Percentiles rank a stretch among this genome's conserved stretches.
These are phyloP conservation scores for Citrus medica DNA, from an alignment of 345 rosid species.

Conservation along the genomic window DNA sequence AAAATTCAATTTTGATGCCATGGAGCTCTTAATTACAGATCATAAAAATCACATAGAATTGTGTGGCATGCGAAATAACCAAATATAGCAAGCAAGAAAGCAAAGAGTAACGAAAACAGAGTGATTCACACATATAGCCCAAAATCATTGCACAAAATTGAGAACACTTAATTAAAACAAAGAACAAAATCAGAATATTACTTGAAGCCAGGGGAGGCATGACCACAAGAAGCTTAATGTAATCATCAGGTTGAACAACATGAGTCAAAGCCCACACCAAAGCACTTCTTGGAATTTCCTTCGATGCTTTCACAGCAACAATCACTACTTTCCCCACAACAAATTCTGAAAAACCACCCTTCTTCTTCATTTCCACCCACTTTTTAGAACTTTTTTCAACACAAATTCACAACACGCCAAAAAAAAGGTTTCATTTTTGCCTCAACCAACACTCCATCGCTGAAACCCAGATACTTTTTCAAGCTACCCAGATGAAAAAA, in stretches of 20 bases:
- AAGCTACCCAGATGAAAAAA: neutral
- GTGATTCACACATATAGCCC: neutral
- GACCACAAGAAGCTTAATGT: slow-evolving; percentile 81
- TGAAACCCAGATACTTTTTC: neutral
- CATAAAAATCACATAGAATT: no score
- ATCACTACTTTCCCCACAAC: slow-evolving; percentile 65
- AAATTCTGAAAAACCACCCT: slow-evolving; percentile 39
- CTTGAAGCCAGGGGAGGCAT: slow-evolving; percentile 65
- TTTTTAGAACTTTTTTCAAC: slow-evolving; percentile 2
- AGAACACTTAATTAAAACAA: neutral
- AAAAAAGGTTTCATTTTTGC: neutral
- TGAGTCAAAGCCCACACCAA: slow-evolving; percentile 89
- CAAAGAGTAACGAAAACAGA: neutral
- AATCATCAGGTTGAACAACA: slow-evolving; percentile 86
- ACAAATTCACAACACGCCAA: slow-evolving; percentile 16
- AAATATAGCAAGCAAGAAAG: neutral
- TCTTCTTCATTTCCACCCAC: slow-evolving; percentile 36
- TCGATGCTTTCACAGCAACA: slow-evolving; percentile 84
- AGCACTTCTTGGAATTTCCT: slow-evolving; percentile 83
- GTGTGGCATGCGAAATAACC: neutral
- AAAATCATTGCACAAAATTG: neutral
- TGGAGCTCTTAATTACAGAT: neutral
- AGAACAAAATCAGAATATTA: slow-evolving; percentile 16
- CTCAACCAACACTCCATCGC: neutral
- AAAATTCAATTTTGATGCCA: neutral